Evolutionary conservation across 2,329 filamentous ascomycete genomes (phyloP).

Genomic region (Pseudogymnoascus sp.): DNA sequence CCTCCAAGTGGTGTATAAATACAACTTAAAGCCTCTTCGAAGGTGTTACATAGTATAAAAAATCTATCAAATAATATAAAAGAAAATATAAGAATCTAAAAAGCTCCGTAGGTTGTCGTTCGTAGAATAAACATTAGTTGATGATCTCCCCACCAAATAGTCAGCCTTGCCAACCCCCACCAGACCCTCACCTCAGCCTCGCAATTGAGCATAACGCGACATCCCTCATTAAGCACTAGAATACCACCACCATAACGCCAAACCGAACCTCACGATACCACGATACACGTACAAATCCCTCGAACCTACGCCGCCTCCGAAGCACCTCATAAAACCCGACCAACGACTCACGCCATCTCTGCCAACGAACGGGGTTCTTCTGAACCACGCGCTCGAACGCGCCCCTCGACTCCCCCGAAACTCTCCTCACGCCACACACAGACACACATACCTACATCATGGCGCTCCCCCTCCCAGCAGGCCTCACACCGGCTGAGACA

Average conservation of each 20-base stretch:
- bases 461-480: slow-evolving; percentile 28
- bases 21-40: not conserved
- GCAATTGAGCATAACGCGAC: not conserved
- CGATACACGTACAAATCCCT: not conserved
- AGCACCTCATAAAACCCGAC: not conserved
- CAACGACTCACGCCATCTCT: not conserved
- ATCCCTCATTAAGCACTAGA: not conserved
- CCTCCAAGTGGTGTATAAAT: not conserved
- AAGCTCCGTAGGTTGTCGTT: no score
- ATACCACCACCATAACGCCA: not conserved
- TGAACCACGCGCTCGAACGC: not conserved
- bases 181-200: not conserved
- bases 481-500: slow-evolving; percentile 77
- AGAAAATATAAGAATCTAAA: not conserved
- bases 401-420: not conserved
- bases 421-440: not conserved
- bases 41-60: not conserved
- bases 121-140: no score
- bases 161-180: no score
- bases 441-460: slow-evolving; percentile 16
- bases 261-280: not conserved
- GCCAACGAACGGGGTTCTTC: not conserved
- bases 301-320: not conserved
- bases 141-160: no score
- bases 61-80: not conserved